phyloP scores from a whole-genome alignment of 2,329 filamentous ascomycete genomes.

The Pseudogymnoascus sp. region DNA sequence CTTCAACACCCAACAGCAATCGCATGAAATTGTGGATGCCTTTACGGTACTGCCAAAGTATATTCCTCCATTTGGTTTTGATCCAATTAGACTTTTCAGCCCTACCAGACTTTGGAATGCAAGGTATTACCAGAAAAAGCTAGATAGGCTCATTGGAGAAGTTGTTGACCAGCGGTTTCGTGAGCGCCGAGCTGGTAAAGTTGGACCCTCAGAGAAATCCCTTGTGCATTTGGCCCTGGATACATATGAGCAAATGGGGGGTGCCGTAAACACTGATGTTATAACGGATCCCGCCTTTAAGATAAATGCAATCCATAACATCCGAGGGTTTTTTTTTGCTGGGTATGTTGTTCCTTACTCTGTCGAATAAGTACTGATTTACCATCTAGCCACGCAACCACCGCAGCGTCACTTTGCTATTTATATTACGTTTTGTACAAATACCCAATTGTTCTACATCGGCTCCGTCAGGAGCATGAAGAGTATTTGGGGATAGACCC shows the following conservation, averaged over 20 bases:
- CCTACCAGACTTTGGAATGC: conserved; percentile 13
- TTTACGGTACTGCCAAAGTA: not conserved
- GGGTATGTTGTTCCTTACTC: conserved; percentile 12
- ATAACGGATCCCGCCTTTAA: conserved; percentile 15
- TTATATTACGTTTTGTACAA: conserved; percentile 15
- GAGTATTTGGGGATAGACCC: conserved; percentile 10
- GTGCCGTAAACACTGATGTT: not conserved
- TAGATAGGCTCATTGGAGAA: conserved; percentile 13
- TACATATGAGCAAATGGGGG: conserved; percentile 16
- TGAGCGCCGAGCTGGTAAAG: conserved; percentile 4
- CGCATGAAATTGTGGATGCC: conserved; percentile 12
- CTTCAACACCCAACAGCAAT: conserved; percentile 16
- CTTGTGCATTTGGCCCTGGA: conserved; percentile 18
- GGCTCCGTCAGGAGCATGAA: conserved; percentile 14
- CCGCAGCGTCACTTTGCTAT: conserved; percentile 13
- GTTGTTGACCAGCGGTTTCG: conserved; percentile 15
- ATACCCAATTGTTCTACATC: conserved; percentile 12
- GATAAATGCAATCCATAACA: conserved; percentile 12
- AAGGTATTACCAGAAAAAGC: conserved; percentile 12
- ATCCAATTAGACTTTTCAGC: conserved; percentile 12
- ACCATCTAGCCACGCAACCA: conserved; percentile 21
- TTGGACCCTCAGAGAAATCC: conserved; percentile 14
- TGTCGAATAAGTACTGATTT: conserved; percentile 17
- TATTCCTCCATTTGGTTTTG: not conserved
- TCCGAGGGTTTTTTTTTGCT: conserved; percentile 2